Percentiles rank a stretch among this genome's conserved stretches.
phyloP scores from a whole-genome alignment of 148 eudicot genomes.

The Simmondsia chinensis region DNA sequence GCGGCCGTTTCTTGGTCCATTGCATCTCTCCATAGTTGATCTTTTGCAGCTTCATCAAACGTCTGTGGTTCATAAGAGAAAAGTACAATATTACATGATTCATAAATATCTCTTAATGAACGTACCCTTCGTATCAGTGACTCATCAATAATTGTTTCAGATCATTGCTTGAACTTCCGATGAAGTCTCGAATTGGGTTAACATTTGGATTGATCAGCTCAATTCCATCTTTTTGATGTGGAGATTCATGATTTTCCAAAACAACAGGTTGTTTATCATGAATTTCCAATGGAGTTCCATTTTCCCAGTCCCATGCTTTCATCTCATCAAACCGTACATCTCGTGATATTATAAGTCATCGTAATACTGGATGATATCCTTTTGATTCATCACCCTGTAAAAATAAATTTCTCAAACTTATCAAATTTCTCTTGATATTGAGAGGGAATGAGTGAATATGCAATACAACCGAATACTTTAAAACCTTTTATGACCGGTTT shows the following conservation, averaged over 20 bases:
- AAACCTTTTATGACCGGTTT: conserved; percentile 6
- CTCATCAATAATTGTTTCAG: no score
- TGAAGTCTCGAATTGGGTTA: no score
- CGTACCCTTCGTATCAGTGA: no score
- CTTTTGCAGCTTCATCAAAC: no score
- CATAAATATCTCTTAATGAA: no score
- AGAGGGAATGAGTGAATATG: background rate
- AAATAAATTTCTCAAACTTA: background rate
- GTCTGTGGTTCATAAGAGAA: no score
- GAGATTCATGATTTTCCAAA: background rate
- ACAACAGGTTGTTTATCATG: background rate
- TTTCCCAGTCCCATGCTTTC: background rate
- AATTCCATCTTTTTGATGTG: background rate
- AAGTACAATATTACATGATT: no score
- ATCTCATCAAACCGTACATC: conserved; percentile 10
- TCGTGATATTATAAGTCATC: background rate
- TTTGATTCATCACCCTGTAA: conserved; percentile 5
- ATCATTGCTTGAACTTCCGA: no score
- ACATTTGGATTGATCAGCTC: no score
- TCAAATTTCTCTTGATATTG: conserved; percentile 6
- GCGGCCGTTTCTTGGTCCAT: background rate
- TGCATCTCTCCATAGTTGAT: background rate
- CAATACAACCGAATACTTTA: conserved; percentile 8
- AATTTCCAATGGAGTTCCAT: no score
- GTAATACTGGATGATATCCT: conserved; percentile 9